Base-by-base conservation (phyloP, 148 eudicot genomes). In the Mesembryanthemum crystallinum region DNA sequence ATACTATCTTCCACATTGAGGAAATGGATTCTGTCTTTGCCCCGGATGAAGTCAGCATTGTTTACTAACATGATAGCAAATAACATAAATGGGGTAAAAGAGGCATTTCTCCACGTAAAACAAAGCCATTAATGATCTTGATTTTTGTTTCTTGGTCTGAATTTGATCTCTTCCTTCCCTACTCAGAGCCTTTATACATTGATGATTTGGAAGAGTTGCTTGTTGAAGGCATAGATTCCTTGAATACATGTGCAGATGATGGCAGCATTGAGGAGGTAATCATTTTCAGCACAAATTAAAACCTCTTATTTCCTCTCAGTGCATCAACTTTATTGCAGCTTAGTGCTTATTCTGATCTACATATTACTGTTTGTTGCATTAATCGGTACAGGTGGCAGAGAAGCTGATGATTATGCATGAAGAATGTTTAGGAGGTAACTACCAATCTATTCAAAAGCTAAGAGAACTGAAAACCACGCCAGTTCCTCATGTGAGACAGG, bases 211-310 rank as follows among this genome's bases (percentile, higher is more conserved):
- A 93, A 83, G 69, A 66, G 6, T 49, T 86, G 82, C 89, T 93
- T 45, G 80, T 78, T 49, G 85, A 85, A 13, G 87, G 83, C 49
- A 73, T 91, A 94, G 74, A 78, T 18, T 73, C 89, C 63, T 83
- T 93, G n/a, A 78, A 82, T 73, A 89, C 87, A 28, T 85, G 55
- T 57, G 81, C 83, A 7, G 86, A 69, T 8, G 98, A 93, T 73
- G 94, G 91, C 47, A 91, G 98, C 81, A 30, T 93, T 72, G 91
- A 83, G 79, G 92, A 93, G 92, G 96, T 93, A 69, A 73, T 42
- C 52, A 20, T 39, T 51, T 29, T 80, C 65, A 18, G 5, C 58
- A 21, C 69, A 11, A 25, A 25, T 28, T 69, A 21, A 3, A 23
- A 30, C 55, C 14, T 62, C n/a, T 18, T 25, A 49, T 28, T 49